phyloP scores from a whole-genome alignment of 2,329 filamentous ascomycete species.

The Albophoma yamanashiensis region DNA sequence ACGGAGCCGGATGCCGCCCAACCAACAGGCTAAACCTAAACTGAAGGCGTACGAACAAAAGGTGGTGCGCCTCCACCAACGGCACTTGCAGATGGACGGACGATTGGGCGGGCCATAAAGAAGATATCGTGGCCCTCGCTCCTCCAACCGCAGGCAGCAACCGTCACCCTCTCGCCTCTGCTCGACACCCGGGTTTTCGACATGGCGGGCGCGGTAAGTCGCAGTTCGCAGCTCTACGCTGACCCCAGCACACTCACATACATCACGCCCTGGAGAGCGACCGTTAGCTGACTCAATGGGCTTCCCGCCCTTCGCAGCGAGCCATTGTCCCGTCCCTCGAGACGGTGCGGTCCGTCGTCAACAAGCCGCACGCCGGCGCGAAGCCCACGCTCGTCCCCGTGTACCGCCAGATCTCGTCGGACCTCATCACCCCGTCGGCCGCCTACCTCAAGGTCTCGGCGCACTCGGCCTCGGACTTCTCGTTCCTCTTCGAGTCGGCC shows the following conservation, averaged over 20 bases:
- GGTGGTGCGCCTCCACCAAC: neutral
- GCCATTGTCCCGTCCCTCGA: conserved; percentile 34
- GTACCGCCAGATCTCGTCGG: conserved; percentile 76
- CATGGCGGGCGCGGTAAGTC: conserved; percentile 19
- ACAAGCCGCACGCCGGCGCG: conserved; percentile 18
- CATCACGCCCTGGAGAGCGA: neutral
- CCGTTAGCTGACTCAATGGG: conserved; percentile 3
- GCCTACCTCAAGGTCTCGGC: conserved; percentile 87
- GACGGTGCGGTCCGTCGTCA: conserved; percentile 31
- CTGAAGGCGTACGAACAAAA: too few species aligned
- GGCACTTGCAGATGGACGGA: neutral
- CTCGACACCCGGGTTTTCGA: neutral
- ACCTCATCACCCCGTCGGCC: conserved; percentile 87
- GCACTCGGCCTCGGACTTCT: conserved; percentile 57
- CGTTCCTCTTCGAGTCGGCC: conserved; percentile 93
- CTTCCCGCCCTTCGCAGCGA: conserved; percentile 17
- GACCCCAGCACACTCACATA: neutral
- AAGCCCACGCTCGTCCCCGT: conserved; percentile 67
- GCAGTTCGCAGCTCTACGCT: neutral
- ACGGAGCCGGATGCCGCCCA: neutral
- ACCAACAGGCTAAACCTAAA: neutral
- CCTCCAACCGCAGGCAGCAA: neutral
- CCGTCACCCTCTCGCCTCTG: neutral
- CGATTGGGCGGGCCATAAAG: neutral
- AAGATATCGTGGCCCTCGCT: neutral